Evolutionary conservation across 495 filamentous ascomycete species (phyloP).

Genomic region (Talaromyces ruber): DNA sequence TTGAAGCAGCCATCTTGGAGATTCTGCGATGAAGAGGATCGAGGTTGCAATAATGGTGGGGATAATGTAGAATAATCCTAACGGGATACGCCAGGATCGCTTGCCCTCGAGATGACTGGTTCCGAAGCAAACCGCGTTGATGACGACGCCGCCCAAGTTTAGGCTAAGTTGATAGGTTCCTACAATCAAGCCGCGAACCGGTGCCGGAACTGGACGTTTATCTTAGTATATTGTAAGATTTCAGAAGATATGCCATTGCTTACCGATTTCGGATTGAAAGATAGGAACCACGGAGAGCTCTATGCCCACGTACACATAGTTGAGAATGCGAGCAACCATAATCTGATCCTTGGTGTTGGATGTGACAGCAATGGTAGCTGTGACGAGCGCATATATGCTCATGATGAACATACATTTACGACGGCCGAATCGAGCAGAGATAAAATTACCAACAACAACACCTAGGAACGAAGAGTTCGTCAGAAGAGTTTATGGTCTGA

Average conservation of each 20-base stretch:
- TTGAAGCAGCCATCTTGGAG: conserved; percentile 23
- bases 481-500: background rate
- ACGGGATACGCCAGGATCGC: conserved; percentile 19
- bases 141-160: background rate
- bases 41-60: conserved; percentile 13
- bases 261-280: conserved; percentile 22
- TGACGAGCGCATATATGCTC: conserved; percentile 21
- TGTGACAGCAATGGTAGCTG: conserved; percentile 17
- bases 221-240: conserved; percentile 7
- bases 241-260: conserved; percentile 11
- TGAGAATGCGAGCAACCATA: conserved; percentile 13
- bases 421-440: conserved; percentile 21
- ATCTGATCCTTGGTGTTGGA: conserved; percentile 22
- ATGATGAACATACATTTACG: conserved; percentile 24
- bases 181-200: conserved; percentile 20
- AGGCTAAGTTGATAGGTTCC: conserved; percentile 20
- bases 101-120: conserved; percentile 16
- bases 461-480: conserved; percentile 14
- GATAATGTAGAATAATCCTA: conserved; percentile 19
- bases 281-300: conserved; percentile 22
- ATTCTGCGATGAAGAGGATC: conserved; percentile 22
- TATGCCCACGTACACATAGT: conserved; percentile 22
- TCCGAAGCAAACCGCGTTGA: conserved; percentile 11
- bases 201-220: conserved; percentile 13
- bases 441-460: conserved; percentile 11